Evolutionary conservation across 1,284 basidiomycete species (phyloP), one percentile per base, ranked within the genome.

Genomic region (Cryptococcus sp.): DNA sequence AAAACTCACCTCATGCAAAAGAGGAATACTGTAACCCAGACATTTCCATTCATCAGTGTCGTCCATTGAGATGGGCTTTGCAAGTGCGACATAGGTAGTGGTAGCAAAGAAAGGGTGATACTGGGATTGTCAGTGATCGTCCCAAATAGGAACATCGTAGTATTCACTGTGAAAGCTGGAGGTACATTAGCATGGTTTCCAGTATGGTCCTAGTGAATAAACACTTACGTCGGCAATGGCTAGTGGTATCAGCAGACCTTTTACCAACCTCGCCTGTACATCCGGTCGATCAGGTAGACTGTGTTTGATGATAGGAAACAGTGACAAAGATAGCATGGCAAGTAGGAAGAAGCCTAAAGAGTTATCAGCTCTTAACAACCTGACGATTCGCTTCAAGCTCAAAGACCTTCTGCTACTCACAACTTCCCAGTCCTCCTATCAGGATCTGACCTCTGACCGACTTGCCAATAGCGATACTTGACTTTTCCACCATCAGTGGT

Each of bases 271-370:
- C 52, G 74, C 74, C 56, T 71, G 69, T 13, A 64, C 34, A 7
- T 53, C 58, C 14, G 58, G 60, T 23, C 62, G 58, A 50, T 46
- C 52, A 33, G 50, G 46, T 51, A 15, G 71, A 55, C 33, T 67
- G 56, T 61, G 61, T 46, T 60, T 65, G 58, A 76, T 62, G 2
- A 68, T 55, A 2, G 69, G 71, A 33, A 77, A 61, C 15, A 77
- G 57, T 10, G 68, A 68, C n/a, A 72, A 58, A 0, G 72, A 75
- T 13, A 78, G 60, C 53, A 78, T 56, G 0, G 76, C 75, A 11
- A 79, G 59, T 5, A 79, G 65, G 51, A 77, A 61, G 64, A 76
- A 79, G 58, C 76, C 76, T 77, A 55, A 0, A 6, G 10, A n/a
- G 47, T 34, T 31, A n/a, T 32, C 2, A 23, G 23, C n/a, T n/a